phyloP scores from a whole-genome alignment of 1,139 yeast species.

The Trichomonascaceae sp. region DNA sequence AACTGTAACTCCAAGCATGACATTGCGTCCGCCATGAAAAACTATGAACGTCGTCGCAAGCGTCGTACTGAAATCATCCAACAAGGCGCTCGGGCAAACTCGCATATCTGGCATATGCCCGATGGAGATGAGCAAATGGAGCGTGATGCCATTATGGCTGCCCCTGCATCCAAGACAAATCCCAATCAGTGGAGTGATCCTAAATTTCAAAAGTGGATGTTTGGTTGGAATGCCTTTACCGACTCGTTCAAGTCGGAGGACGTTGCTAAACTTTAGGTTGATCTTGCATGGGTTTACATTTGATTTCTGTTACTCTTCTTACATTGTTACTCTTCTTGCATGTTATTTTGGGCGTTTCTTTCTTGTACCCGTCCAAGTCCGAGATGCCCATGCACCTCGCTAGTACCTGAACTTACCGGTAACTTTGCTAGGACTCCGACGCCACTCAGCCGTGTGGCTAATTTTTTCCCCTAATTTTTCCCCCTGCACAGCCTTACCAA shows the following conservation, averaged over 20 bases:
- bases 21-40: constrained; percentile 11
- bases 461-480: too few species aligned
- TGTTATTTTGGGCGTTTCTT: too few species aligned
- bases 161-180: constrained; percentile 7
- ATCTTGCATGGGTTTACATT: too few species aligned
- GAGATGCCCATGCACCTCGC: too few species aligned
- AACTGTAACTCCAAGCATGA: constrained; percentile 11
- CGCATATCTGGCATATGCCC: constrained; percentile 21
- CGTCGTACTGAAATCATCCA: constrained; percentile 21
- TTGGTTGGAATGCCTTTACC: constrained; percentile 22
- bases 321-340: too few species aligned
- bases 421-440: too few species aligned
- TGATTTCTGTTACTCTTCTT: too few species aligned
- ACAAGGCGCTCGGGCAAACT: constrained; percentile 11
- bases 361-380: too few species aligned
- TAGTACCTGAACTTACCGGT: too few species aligned
- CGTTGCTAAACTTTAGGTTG: not conserved
- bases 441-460: too few species aligned
- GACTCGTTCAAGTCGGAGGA: constrained; percentile 6
- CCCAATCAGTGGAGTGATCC: constrained; percentile 26
- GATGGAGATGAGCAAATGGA: constrained; percentile 23
- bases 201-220: constrained; percentile 20
- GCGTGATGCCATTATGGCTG: constrained; percentile 15
- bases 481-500: too few species aligned
- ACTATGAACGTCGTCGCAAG: constrained; percentile 20